Percentiles rank a stretch among this genome's conserved stretches.
These are phyloP conservation scores for Akebia trifoliata DNA, from an alignment of 164 flowering plant species.

Conservation along the genomic window DNA sequence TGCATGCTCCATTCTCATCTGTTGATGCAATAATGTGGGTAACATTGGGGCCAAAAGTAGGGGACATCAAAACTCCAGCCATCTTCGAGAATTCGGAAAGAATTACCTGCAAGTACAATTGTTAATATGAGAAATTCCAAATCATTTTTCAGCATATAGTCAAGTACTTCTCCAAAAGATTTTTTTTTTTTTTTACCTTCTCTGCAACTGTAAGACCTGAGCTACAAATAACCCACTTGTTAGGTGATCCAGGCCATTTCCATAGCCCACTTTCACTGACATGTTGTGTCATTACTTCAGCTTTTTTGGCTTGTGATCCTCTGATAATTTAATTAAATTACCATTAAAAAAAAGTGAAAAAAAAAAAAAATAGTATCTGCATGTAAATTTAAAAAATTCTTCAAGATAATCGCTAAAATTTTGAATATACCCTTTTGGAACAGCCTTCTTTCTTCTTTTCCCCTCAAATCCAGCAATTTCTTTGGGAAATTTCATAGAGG, in stretches of 20 bases:
- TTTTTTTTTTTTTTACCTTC: slow-evolving; percentile 47
- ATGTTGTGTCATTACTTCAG: slow-evolving; percentile 17
- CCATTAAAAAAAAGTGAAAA: slow-evolving; percentile 6
- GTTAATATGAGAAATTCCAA: background rate
- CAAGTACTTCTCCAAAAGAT: background rate
- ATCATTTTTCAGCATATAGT: background rate
- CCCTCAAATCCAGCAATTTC: slow-evolving; percentile 35
- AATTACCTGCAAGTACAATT: slow-evolving; percentile 47
- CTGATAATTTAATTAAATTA: slow-evolving; percentile 29
- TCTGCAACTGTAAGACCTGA: slow-evolving; percentile 65
- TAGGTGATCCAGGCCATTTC: slow-evolving; percentile 30
- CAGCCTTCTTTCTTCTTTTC: slow-evolving; percentile 25
- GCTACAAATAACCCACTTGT: slow-evolving; percentile 69
- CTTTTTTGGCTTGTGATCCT: slow-evolving; percentile 12
- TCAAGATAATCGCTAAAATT: background rate
- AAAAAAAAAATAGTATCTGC: background rate
- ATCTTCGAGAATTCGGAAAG: slow-evolving; percentile 53
- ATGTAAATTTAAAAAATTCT: background rate
- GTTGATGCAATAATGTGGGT: slow-evolving; percentile 91
- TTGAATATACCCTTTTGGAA: slow-evolving; percentile 29
- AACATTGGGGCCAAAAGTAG: slow-evolving; percentile 59
- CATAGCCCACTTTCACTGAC: slow-evolving; percentile 14
- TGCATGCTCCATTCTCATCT: slow-evolving; percentile 84
- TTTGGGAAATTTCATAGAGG: slow-evolving; percentile 57
- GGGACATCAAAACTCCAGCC: slow-evolving; percentile 47